Conservation (phyloP, 768 basidiomycete species). For the Phaffia tasmanica region DNA sequence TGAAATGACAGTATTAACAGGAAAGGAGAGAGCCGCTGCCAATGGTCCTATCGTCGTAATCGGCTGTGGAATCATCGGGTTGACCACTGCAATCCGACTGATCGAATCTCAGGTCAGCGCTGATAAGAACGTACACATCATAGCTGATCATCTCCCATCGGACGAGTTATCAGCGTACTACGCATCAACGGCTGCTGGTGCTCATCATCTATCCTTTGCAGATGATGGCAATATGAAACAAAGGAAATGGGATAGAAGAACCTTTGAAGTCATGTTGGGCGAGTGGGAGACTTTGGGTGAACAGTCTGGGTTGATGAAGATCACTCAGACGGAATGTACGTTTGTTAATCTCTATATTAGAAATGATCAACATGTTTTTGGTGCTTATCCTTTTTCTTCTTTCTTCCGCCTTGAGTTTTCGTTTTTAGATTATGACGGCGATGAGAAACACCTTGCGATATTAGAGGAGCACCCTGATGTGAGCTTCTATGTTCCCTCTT, state of each 20-base stretch:
- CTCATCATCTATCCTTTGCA: constrained; percentile 39
- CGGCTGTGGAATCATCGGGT: constrained; percentile 39
- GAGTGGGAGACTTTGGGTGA: constrained; percentile 29
- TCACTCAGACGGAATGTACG: constrained; percentile 36
- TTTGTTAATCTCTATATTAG: too few species aligned
- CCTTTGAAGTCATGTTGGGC: constrained; percentile 34
- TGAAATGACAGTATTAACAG: too few species aligned
- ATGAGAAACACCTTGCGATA: constrained; percentile 34
- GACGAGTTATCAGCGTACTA: constrained; percentile 33
- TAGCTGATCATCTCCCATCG: constrained; percentile 31
- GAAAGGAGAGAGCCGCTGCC: too few species aligned
- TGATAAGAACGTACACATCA: not conserved
- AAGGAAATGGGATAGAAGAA: constrained; percentile 32
- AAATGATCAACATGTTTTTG: too few species aligned
- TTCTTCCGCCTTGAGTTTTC: too few species aligned
- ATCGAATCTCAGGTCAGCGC: constrained; percentile 24
- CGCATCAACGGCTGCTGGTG: constrained; percentile 35
- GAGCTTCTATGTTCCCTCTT: constrained; percentile 13
- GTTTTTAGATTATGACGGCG: constrained; percentile 28
- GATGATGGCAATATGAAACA: constrained; percentile 35
- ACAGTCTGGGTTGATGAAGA: constrained; percentile 32
- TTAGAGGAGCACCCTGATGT: constrained; percentile 38
- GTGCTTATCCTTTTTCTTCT: too few species aligned
- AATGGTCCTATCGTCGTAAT: constrained; percentile 31
- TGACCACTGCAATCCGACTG: constrained; percentile 37